Base-by-base conservation (phyloP, 371 early-diverging fungal genomes). In the Vavraia culicis region DNA sequence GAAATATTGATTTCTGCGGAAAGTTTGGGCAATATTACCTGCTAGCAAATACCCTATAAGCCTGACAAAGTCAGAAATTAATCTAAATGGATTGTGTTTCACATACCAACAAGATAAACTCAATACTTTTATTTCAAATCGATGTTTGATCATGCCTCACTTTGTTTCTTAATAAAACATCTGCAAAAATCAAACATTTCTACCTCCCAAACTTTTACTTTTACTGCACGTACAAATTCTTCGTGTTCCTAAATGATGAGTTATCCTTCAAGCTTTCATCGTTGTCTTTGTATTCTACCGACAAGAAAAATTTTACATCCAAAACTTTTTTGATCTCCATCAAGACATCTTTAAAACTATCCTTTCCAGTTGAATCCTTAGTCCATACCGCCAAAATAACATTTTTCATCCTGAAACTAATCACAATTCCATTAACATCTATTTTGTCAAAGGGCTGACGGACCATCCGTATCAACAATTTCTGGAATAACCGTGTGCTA, bases 401-500 rank as follows among this genome's bases (percentile, higher is more conserved):
- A 34, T 53, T 41, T 21, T 58, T 52, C 13, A 42, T 41, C 58
- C 64, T 58, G 18, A 61, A 52, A 37, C 60, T 63, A 7, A 55
- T 57, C 16, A 57, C 56, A 21, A 69, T 59, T 5, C 69, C 69
- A 33, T 66, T 67, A 10, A 59, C 54, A n/a, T 54, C 53, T 49
- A 62, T 52, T 16, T 42, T 60, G 18, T 39, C 52, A 51, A 67
- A 66, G 31, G 41, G 49, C 15, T 36, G 44, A 9, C 41, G 15
- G 5, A 41, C 51, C 36, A 69, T 41, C 33, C 54, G 49, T n/a
- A 63, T 16, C 13, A 61, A 18, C 11, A 67, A 27, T 35, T 48
- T 57, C 39, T 69, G 67, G 44, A 69, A 89, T 60, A 85, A 82
- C 15, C 93, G 73, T 47, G 78, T 75, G 31, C 85, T 79, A 21